Conservation (phyloP, 1,284 basidiomycete genomes). For the Pseudozyma sp. region DNA sequence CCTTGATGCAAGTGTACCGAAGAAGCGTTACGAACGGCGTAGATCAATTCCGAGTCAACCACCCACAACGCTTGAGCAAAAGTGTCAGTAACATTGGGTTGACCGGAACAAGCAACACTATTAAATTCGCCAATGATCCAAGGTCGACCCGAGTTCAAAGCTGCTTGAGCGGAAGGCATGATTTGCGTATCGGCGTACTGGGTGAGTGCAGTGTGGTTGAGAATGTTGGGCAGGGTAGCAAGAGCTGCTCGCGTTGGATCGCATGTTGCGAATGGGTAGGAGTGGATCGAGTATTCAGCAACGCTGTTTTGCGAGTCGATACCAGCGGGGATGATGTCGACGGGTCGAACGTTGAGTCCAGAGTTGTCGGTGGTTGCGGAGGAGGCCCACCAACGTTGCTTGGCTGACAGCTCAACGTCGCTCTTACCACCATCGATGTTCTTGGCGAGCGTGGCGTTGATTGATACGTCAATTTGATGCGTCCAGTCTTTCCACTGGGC, state of each 20-base stretch:
- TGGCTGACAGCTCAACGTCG: not conserved
- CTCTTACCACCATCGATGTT: not conserved
- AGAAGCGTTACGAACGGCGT: constrained; percentile 16
- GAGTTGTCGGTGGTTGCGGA: constrained; percentile 13
- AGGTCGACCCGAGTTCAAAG: not conserved
- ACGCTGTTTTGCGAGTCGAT: constrained; percentile 6
- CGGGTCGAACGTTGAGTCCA: constrained; percentile 10
- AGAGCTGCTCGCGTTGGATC: constrained; percentile 4
- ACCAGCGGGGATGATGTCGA: constrained; percentile 14
- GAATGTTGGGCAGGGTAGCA: constrained; percentile 11
- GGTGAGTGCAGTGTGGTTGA: constrained; percentile 14
- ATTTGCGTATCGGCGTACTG: constrained; percentile 11
- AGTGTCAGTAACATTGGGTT: constrained; percentile 16
- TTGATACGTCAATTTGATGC: not conserved
- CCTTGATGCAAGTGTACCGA: constrained; percentile 12
- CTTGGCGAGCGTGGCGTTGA: not conserved
- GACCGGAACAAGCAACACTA: constrained; percentile 12
- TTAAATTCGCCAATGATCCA: constrained; percentile 21
- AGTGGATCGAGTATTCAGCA: constrained; percentile 17
- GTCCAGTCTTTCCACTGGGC: constrained; percentile 21
- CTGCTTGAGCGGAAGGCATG: constrained; percentile 11
- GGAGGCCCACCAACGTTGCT: constrained; percentile 14
- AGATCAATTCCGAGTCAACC: constrained; percentile 17
- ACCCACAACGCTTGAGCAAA: constrained; percentile 18
- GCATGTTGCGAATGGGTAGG: constrained; percentile 20